Evolutionary conservation across 2,329 filamentous ascomycete genomes (phyloP), one percentile per base, ranked within the genome.

Genomic region (Trichoderma citrinoviride): DNA sequence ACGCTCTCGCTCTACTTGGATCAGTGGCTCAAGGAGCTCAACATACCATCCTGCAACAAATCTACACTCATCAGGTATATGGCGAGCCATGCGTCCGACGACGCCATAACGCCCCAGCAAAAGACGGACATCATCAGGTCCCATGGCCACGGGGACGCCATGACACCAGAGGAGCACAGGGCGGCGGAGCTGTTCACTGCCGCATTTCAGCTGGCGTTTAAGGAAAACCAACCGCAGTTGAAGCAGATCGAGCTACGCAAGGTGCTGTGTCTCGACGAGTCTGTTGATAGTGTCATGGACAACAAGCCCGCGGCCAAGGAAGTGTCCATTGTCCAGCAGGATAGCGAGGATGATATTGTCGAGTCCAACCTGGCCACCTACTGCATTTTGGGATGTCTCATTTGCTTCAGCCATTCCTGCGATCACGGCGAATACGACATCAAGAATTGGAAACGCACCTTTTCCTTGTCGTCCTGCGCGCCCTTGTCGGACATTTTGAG

Each of bases 361-460:
- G 82, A 85, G 68, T 77, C 77, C 23, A 79, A 80, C 41, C 71
- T 87, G 25, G 82, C 82, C 55, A 86, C 83, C 1, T 85, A 86
- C 70, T 80, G 80, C 37, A 78, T 84, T 10, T 77, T 87, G 17
- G 83, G 82, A 14, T 87, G 85, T 68, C 74, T 85, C n/a, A 81
- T 86, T 58, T 87, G 85, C 73, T 84, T 81, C 70, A 83, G 83
- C 57, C 82, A 87, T 71, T 85, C 84, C 14, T 87, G 85, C 66
- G 85, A 87, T 70, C 85, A 87, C 67, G 85, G 85, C 52, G 84
- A 86, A 61, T 86, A 85, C 58, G 82, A 85, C 62, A 81, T 82
- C 57, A 83, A 75, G 53, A 80, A 80, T 52, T 72, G 84, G 66
- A 83, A 85, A 69, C 79, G 82, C 40, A 82, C 81, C 3, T 83